Evolutionary conservation across 257 asterid genomes (phyloP).

Genomic region (Solanum arcanum): DNA sequence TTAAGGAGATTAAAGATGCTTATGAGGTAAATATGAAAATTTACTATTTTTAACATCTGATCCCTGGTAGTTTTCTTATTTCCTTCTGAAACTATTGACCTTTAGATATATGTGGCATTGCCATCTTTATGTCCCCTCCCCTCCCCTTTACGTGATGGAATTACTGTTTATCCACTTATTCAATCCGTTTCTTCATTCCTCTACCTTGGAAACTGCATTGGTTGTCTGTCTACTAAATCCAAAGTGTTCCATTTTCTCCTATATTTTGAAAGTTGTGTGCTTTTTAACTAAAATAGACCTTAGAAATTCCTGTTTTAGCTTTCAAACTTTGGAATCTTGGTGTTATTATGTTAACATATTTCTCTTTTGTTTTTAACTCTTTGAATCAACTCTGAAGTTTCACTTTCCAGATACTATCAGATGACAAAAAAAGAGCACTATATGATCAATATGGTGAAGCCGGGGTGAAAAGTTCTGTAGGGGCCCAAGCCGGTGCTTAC

Average conservation of each 20-base stretch:
- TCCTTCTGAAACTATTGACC: neutral
- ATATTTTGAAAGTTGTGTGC: neutral
- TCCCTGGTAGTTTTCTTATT: neutral
- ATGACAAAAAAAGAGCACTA: slow-evolving; percentile 89
- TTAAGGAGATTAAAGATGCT: slow-evolving; percentile 95
- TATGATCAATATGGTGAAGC: slow-evolving; percentile 99
- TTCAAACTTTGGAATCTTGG: neutral
- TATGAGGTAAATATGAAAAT: slow-evolving; percentile 65
- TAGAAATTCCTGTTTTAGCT: neutral
- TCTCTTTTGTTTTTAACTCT: neutral
- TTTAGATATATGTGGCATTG: neutral
- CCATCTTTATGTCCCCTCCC: neutral
- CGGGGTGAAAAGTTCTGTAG: slow-evolving; percentile 77
- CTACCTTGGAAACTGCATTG: neutral
- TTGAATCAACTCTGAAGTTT: slow-evolving; percentile 28
- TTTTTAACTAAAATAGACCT: neutral
- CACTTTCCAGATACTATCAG: slow-evolving; percentile 90
- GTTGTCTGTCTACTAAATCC: neutral
- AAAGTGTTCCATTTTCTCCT: neutral
- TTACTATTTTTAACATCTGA: neutral
- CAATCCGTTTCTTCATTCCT: neutral
- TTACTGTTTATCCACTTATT: neutral
- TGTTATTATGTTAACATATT: neutral
- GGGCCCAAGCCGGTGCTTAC: slow-evolving; percentile 75
- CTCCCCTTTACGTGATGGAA: neutral